Evolutionary conservation across 495 filamentous ascomycete species (phyloP), one percentile per base, ranked within the genome.

Genomic region (Neurospora terricola): DNA sequence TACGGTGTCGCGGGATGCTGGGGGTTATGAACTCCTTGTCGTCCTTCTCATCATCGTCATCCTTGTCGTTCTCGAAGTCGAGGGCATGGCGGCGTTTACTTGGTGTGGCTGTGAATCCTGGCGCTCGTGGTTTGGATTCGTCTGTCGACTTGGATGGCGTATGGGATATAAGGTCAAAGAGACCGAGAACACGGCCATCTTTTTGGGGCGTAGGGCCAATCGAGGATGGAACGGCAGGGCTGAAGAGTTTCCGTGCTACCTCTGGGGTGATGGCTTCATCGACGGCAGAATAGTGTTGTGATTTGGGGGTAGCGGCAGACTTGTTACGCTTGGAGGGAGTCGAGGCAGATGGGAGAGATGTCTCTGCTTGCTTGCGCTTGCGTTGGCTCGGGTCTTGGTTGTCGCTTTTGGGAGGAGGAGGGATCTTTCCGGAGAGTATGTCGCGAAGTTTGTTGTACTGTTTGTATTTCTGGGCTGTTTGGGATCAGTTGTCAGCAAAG

Each of bases 191-290:
- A 45, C 88, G 89, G 14, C 96, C 96, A 80, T 97, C 92, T 73
- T 91, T 91, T 76, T 98, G 94, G 2, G 96, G 96, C 2, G 96
- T 98, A 2, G 94, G 94, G 8, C 94, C 94, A 75, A 98, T 83
- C 43, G 81, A 84, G 71, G 84, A 82, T 37, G 85, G 80, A 77
- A 88, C 68, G 75, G 83, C 72, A 1, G 90, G 90, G 73, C 89
- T 91, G 81, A 90, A 90, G 27, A 91, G 83, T 69, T 86, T 87
- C 8, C 88, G 84, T 11, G 88, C 77, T 2, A 84, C 74, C 37
- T 71, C 74, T 76, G 73, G 38, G 27, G 68, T 62, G 45, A 38
- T 36, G 5, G 69, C 39, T 39, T 71, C 69, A 36, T 66, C 27
- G 3, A 66, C 27, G 23, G 38, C n/a, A 14, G 40, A 40, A 36